Evolutionary conservation across 2,329 filamentous ascomycete species (phyloP).

Genomic region (Coleophoma eucalyptorum): DNA sequence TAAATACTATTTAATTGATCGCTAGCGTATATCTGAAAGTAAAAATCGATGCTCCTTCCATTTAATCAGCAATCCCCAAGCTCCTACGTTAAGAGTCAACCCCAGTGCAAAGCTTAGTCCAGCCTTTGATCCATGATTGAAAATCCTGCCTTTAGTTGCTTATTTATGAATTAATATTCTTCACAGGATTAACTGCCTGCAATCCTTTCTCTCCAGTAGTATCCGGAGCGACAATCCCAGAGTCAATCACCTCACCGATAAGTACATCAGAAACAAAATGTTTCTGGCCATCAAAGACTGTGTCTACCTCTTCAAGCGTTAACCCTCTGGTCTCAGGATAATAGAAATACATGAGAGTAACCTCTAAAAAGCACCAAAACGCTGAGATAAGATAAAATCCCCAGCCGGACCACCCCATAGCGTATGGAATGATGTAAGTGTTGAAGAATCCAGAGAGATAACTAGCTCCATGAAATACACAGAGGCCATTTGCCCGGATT

Average conservation of each 20-base stretch:
- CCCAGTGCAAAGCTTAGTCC: no score
- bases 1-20: no score
- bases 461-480: not conserved
- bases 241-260: not conserved
- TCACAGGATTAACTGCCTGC: no score
- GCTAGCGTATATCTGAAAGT: no score
- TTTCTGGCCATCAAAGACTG: constrained; percentile 12
- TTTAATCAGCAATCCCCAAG: no score
- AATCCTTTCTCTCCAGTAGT: no score
- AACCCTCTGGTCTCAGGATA: constrained; percentile 21
- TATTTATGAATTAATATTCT: no score
- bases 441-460: not conserved
- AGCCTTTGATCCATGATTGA: no score
- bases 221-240: no score
- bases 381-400: not conserved
- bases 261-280: not conserved
- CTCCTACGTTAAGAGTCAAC: no score
- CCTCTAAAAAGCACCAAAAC: not conserved
- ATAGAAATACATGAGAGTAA: constrained; percentile 2
- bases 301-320: constrained; percentile 21
- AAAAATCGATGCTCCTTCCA: no score
- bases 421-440: not conserved
- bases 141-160: no score
- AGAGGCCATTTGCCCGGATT: not conserved
- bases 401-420: not conserved